Percentiles rank a stretch among this genome's conserved stretches.
phyloP scores from a whole-genome alignment of 805 yeast genomes.

The Metschnikowia anglica region DNA sequence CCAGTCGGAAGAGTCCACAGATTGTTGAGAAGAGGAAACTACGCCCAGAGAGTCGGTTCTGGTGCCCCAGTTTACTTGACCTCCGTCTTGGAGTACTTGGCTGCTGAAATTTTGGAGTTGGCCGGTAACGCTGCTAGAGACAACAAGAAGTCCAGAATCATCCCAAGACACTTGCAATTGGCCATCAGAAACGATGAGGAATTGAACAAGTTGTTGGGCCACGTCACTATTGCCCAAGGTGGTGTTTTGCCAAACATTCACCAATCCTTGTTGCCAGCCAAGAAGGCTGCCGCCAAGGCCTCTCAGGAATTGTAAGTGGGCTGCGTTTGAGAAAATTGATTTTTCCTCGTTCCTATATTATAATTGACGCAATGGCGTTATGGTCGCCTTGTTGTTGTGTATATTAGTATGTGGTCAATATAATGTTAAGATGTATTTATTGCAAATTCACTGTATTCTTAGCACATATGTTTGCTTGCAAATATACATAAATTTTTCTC shows the following conservation, averaged over 20 bases:
- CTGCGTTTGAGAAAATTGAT: conserved; percentile 21
- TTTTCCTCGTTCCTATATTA: conserved; percentile 23
- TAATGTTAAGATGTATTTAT: conserved; percentile 21
- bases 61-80: conserved; percentile 54
- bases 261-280: conserved; percentile 45
- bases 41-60: conserved; percentile 52
- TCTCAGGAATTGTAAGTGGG: conserved; percentile 26
- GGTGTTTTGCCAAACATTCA: conserved; percentile 54
- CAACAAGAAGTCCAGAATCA: conserved; percentile 85
- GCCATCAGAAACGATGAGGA: conserved; percentile 55
- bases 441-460: neutral
- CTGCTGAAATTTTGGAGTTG: conserved; percentile 51
- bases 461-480: no score
- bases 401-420: conserved; percentile 27
- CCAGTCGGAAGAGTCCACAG: conserved; percentile 53
- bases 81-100: conserved; percentile 49
- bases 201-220: conserved; percentile 50
- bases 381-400: conserved; percentile 23
- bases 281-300: conserved; percentile 25
- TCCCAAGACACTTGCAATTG: conserved; percentile 53
- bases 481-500: no score
- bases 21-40: conserved; percentile 51
- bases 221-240: conserved; percentile 64
- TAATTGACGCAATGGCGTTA: conserved; percentile 21
- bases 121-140: conserved; percentile 55